Conservation (phyloP, 2,329 filamentous ascomycete genomes). For the Cladosporium sp. region DNA sequence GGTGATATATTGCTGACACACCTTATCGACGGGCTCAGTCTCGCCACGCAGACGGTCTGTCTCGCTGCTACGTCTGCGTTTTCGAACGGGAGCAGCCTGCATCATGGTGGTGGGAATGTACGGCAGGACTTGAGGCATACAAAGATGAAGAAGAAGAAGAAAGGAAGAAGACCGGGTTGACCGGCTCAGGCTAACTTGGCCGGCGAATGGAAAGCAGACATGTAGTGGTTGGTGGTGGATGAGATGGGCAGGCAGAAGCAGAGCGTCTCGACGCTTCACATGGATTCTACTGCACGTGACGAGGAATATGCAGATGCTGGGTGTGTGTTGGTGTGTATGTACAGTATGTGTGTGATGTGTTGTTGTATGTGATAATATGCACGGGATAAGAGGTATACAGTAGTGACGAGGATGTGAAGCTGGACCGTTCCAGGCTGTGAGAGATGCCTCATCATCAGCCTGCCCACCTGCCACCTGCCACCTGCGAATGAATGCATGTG, state of each 20-base stretch:
- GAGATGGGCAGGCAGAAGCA: no score
- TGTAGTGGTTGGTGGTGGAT: background rate
- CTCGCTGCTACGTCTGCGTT: constrained; percentile 11
- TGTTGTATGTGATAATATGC: no score
- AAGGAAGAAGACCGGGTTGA: background rate
- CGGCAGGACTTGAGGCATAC: constrained; percentile 3
- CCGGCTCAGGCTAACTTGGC: constrained; percentile 1
- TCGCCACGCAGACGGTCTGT: background rate
- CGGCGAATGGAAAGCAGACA: constrained; percentile 5
- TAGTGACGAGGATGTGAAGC: no score
- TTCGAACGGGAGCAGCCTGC: background rate
- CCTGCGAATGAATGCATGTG: no score
- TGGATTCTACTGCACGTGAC: no score
- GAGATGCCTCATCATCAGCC: no score
- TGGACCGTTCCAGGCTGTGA: no score
- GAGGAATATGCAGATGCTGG: no score
- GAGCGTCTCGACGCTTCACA: background rate
- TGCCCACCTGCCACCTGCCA: no score
- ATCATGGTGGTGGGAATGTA: background rate
- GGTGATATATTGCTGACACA: background rate
- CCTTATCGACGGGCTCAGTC: constrained; percentile 3
- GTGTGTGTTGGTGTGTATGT: no score
- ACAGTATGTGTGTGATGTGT: no score
- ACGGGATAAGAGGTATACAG: no score
- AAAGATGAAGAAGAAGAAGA: background rate